Conservation (phyloP, 306 rosid genomes). For the Clitoria ternatea region DNA sequence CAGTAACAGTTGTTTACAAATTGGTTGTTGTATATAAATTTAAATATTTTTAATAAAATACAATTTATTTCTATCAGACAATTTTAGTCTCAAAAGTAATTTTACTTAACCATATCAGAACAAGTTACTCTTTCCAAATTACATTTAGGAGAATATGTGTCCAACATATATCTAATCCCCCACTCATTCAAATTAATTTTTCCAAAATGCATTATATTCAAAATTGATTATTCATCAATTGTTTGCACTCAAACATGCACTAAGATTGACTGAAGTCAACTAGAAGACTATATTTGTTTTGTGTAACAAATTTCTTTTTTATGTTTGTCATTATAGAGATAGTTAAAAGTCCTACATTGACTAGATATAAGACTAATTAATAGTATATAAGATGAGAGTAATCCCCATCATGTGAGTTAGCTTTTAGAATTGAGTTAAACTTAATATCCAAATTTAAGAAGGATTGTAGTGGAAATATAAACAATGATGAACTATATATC, state of each 20-base stretch:
- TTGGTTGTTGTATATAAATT: neutral
- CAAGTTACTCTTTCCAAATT: neutral
- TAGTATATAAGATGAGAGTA: no score
- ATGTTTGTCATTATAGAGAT: neutral
- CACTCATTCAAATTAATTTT: neutral
- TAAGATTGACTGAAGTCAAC: neutral
- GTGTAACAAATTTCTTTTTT: neutral
- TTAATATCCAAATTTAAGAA: no score
- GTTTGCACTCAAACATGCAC: neutral
- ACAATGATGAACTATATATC: no score
- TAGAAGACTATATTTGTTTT: conserved; percentile 18
- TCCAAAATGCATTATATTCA: neutral
- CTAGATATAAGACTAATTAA: no score
- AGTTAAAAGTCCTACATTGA: no score
- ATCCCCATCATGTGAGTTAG: no score
- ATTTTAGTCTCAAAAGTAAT: neutral
- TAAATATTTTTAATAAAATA: neutral
- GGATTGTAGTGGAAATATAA: no score
- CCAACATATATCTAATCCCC: neutral
- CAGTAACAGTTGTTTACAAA: neutral
- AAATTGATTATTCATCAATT: neutral
- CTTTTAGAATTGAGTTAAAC: no score
- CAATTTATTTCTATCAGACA: neutral
- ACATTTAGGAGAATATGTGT: neutral
- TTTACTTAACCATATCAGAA: neutral